These are phyloP conservation scores for Pseudogymnoascus sp. DNA, from an alignment of 2,329 filamentous ascomycete genomes.

Conservation along the genomic window DNA sequence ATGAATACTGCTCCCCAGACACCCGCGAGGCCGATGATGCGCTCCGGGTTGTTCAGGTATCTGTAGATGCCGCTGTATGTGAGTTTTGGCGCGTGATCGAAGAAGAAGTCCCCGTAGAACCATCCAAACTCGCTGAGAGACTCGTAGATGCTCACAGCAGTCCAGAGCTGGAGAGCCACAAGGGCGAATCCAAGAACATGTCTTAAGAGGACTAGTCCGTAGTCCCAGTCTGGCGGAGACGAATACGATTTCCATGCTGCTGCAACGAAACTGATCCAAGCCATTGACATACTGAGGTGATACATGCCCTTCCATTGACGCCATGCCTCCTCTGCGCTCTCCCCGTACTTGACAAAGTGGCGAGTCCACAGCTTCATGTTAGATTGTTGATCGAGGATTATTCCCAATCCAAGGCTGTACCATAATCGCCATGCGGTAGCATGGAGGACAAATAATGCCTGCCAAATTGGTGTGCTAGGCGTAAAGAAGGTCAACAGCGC, in stretches of 20 bases:
- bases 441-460: constrained; percentile 72
- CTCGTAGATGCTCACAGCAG: constrained; percentile 85
- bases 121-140: constrained; percentile 95
- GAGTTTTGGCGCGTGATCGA: constrained; percentile 77
- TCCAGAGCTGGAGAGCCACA: constrained; percentile 86
- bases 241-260: constrained; percentile 96
- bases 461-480: constrained; percentile 67
- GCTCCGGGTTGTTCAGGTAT: constrained; percentile 95
- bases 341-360: constrained; percentile 95
- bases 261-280: constrained; percentile 79
- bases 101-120: constrained; percentile 99
- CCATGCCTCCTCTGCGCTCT: constrained; percentile 87
- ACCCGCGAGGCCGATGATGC: constrained; percentile 87
- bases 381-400: constrained; percentile 79
- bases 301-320: constrained; percentile 96
- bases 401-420: constrained; percentile 83
- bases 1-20: constrained; percentile 93
- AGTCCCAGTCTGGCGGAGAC: constrained; percentile 76
- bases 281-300: constrained; percentile 85
- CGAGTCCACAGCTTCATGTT: constrained; percentile 90
- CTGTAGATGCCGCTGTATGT: constrained; percentile 97
- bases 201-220: constrained; percentile 76
- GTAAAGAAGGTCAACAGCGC: constrained; percentile 66
- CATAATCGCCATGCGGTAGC: constrained; percentile 80
- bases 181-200: constrained; percentile 78